Evolutionary conservation across 176 grass and related monocot genomes (phyloP).

Genomic region (Aegilops longissima): DNA sequence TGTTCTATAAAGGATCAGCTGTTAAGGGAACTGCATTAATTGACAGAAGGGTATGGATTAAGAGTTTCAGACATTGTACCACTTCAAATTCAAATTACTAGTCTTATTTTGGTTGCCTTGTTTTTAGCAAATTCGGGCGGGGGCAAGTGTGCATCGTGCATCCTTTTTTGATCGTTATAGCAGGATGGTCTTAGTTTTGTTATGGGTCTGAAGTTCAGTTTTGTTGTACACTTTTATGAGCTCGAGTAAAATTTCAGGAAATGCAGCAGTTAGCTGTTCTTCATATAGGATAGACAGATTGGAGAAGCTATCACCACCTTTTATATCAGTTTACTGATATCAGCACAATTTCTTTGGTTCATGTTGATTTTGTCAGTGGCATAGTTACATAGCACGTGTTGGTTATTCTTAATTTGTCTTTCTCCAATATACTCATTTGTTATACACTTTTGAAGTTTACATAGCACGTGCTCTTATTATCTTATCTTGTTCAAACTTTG

Average conservation of each 20-base stretch:
- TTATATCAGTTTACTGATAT: background rate
- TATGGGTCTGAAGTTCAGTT: background rate
- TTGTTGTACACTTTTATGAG: background rate
- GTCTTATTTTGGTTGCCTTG: background rate
- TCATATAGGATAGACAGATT: background rate
- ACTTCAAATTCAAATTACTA: background rate
- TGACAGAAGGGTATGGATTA: constrained; percentile 51
- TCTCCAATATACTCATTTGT: background rate
- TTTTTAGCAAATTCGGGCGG: background rate
- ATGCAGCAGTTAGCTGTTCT: background rate
- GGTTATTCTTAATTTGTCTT: background rate
- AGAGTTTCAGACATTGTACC: background rate
- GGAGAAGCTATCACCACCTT: background rate
- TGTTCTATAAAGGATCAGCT: constrained; percentile 68
- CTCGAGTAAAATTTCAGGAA: background rate
- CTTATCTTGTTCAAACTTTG: background rate
- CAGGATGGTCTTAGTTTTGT: background rate
- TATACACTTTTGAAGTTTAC: background rate
- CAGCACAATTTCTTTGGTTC: constrained; percentile 10
- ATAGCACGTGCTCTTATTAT: background rate
- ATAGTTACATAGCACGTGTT: background rate
- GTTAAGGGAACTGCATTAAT: constrained; percentile 77
- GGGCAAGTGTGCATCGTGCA: background rate
- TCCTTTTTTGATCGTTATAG: background rate
- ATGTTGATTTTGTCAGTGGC: background rate